phyloP scores from a whole-genome alignment of 1,139 yeast species.

The Zygosaccharomyces sapae region DNA sequence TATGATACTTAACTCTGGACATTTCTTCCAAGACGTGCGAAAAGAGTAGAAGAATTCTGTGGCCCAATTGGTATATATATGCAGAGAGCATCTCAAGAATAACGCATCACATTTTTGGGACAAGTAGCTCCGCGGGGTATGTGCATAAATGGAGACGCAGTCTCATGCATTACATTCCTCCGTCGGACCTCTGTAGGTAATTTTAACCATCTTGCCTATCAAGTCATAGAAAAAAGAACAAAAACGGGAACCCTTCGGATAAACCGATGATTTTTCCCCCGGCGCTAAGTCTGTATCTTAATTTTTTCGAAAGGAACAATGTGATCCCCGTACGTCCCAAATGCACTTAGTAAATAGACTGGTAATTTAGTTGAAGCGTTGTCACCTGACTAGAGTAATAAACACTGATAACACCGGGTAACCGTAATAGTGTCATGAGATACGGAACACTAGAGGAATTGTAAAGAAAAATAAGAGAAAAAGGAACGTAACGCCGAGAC shows the following conservation, averaged over 20 bases:
- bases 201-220: not conserved
- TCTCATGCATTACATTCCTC: not conserved
- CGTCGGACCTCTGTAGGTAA: not conserved
- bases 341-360: no score
- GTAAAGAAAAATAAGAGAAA: conserved; percentile 4
- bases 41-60: not conserved
- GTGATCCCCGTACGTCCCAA: no score
- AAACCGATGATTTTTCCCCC: no score
- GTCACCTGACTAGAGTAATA: not conserved
- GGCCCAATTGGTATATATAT: not conserved
- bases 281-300: no score
- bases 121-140: not conserved
- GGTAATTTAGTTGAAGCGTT: not conserved
- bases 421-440: not conserved
- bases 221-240: no score
- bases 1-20: not conserved
- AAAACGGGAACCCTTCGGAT: no score
- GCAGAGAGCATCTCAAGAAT: not conserved
- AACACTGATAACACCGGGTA: not conserved
- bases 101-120: not conserved
- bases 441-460: conserved; percentile 2
- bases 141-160: no score
- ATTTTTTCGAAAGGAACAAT: no score
- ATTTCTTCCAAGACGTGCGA: not conserved
- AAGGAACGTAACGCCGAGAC: conserved; percentile 4